These are phyloP conservation scores for Hirsutella minnesotensis DNA, from an alignment of 2,329 filamentous ascomycete genomes.

Conservation along the genomic window DNA sequence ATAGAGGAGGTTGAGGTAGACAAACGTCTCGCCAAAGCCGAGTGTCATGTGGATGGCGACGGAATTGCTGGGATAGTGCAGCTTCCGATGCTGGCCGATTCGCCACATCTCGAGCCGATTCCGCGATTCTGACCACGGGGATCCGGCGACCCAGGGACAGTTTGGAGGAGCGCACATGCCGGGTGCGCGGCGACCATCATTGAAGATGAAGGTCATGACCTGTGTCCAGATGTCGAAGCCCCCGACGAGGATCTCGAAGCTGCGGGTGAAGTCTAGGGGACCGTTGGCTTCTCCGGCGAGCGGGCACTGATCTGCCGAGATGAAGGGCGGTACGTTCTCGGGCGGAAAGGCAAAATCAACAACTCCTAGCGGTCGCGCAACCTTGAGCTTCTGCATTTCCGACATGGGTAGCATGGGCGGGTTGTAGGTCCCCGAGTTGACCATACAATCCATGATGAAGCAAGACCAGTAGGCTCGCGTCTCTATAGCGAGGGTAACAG, in stretches of 20 bases:
- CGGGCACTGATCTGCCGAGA: conserved; percentile 1
- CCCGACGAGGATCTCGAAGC: conserved; percentile 24
- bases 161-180: conserved; percentile 25
- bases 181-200: conserved; percentile 26
- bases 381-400: conserved; percentile 21
- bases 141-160: conserved; percentile 25
- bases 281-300: conserved; percentile 5
- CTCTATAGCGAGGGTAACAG: conserved; percentile 17
- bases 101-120: conserved; percentile 22
- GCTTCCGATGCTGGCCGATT: conserved; percentile 17
- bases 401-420: conserved; percentile 23
- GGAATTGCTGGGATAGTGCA: conserved; percentile 23
- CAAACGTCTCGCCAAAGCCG: conserved; percentile 27
- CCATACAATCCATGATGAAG: conserved; percentile 31
- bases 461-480: conserved; percentile 32
- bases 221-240: conserved; percentile 31
- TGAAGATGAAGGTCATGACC: conserved; percentile 28
- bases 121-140: conserved; percentile 20
- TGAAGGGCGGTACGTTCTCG: conserved; percentile 6
- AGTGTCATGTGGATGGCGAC: conserved; percentile 26
- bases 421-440: conserved; percentile 28
- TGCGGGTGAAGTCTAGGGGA: conserved; percentile 13
- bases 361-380: conserved; percentile 17
- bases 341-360: conserved; percentile 27
- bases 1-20: conserved; percentile 30